Evolutionary conservation across 345 rosid genomes (phyloP).

Genomic region (Euphorbia peplus): DNA sequence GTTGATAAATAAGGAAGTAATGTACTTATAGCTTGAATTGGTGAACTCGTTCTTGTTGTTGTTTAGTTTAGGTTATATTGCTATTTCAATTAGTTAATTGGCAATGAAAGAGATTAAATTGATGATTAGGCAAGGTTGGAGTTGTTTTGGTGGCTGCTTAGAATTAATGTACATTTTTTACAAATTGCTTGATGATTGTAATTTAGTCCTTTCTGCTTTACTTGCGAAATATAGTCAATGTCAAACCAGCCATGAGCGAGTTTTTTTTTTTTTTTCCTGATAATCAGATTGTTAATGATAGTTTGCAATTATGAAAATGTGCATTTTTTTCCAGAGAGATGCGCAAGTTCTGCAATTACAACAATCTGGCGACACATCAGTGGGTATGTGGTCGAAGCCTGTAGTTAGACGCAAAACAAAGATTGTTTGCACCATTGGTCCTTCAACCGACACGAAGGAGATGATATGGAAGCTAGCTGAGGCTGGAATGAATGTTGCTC

Average conservation of each 20-base stretch:
- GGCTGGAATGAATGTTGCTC: slow-evolving; percentile 97
- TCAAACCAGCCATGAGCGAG: background rate
- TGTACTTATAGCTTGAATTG: background rate
- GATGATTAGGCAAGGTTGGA: background rate
- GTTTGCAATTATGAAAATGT: background rate
- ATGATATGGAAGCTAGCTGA: slow-evolving; percentile 99
- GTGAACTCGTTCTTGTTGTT: background rate
- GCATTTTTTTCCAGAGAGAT: slow-evolving; percentile 36
- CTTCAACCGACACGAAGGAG: slow-evolving; percentile 84
- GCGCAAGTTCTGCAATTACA: slow-evolving; percentile 50
- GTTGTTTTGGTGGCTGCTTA: background rate
- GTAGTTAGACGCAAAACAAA: slow-evolving; percentile 82
- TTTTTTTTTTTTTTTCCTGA: background rate
- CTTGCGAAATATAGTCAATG: background rate
- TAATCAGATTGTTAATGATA: background rate
- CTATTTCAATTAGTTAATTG: background rate
- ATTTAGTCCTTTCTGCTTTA: background rate
- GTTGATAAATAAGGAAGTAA: background rate
- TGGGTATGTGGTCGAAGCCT: slow-evolving; percentile 85
- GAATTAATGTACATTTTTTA: background rate
- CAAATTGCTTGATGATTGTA: background rate
- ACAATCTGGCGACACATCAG: slow-evolving; percentile 56
- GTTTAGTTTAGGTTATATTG: background rate
- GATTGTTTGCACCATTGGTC: slow-evolving; percentile 97
- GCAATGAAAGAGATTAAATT: background rate